Percentiles rank a stretch among this genome's conserved stretches.
These are phyloP conservation scores for Globisporangium ultimum DNA, from an alignment of 352 stramenopile species.

Conservation along the genomic window DNA sequence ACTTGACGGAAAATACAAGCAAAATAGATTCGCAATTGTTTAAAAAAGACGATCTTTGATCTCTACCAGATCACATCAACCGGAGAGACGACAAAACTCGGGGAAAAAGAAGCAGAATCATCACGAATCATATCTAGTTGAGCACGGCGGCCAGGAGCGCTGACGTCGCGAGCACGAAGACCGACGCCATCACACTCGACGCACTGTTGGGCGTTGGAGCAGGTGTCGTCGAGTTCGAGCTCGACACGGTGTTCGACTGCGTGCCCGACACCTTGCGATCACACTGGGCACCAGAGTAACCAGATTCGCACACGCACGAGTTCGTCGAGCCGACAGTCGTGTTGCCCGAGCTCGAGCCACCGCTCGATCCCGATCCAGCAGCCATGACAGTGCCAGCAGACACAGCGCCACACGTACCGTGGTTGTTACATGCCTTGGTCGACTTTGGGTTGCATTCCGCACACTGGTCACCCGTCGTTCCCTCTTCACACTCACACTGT, in stretches of 20 bases:
- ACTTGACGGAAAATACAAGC: not conserved
- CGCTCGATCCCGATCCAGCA: conserved; percentile 9
- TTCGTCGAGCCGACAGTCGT: conserved; percentile 29
- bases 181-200: conserved; percentile 17
- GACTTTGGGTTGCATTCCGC: conserved; percentile 57
- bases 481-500: conserved; percentile 58
- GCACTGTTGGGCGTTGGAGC: conserved; percentile 21
- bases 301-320: conserved; percentile 53
- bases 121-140: conserved; percentile 32
- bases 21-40: conserved; percentile 4
- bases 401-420: conserved; percentile 42
- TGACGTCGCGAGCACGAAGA: conserved; percentile 21
- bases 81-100: not conserved
- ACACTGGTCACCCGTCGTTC: conserved; percentile 69
- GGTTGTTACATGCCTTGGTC: conserved; percentile 50
- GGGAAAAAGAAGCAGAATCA: conserved; percentile 1
- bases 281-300: conserved; percentile 60
- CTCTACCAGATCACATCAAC: conserved; percentile 4
- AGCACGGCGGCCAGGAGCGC: conserved; percentile 26
- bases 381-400: conserved; percentile 18
- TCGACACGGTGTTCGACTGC: conserved; percentile 8
- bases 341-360: conserved; percentile 20
- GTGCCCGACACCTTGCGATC: conserved; percentile 43
- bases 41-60: conserved; percentile 3
- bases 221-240: conserved; percentile 18